Percentiles rank a stretch among this genome's conserved stretches.
phyloP scores from a whole-genome alignment of 83 land plant species.

The Isoetes engelmannii region DNA sequence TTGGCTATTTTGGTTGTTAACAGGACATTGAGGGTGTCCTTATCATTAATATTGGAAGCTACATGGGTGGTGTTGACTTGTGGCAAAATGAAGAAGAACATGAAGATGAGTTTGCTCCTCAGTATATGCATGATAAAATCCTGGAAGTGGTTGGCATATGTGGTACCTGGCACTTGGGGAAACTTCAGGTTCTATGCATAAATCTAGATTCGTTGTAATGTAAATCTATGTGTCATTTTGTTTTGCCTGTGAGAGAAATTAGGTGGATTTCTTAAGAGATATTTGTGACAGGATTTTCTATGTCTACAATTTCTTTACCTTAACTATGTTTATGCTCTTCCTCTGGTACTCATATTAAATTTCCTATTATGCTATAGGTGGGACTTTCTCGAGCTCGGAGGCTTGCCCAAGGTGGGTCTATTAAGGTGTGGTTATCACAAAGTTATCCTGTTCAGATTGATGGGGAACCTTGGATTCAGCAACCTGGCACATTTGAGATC shows the following conservation, averaged over 20 bases:
- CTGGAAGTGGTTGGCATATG: slow-evolving; percentile 90
- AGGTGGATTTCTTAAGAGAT: too few species aligned
- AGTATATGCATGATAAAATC: slow-evolving; percentile 86
- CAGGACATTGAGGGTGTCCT: slow-evolving; percentile 92
- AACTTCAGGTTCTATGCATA: not conserved
- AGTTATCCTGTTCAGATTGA: slow-evolving; percentile 78
- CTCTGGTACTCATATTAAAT: too few species aligned
- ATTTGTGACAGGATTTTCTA: too few species aligned
- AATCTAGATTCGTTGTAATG: too few species aligned
- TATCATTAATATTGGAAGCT: slow-evolving; percentile 86
- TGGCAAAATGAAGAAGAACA: slow-evolving; percentile 94
- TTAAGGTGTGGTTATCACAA: slow-evolving; percentile 52
- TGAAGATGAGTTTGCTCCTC: slow-evolving; percentile 76
- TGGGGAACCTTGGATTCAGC: slow-evolving; percentile 92
- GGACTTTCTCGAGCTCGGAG: slow-evolving; percentile 83
- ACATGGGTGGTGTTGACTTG: slow-evolving; percentile 95
- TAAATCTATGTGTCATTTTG: too few species aligned
- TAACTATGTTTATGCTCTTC: too few species aligned
- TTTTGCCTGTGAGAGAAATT: not conserved
- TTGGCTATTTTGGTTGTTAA: not conserved
- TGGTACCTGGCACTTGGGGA: slow-evolving; percentile 94
- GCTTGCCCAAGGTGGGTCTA: slow-evolving; percentile 74
- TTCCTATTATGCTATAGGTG: slow-evolving; percentile 36
- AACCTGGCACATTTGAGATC: slow-evolving; percentile 48
- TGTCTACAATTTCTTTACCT: too few species aligned